Conservation (phyloP, 2,329 filamentous ascomycete genomes). For the Pezicula carpinea region DNA sequence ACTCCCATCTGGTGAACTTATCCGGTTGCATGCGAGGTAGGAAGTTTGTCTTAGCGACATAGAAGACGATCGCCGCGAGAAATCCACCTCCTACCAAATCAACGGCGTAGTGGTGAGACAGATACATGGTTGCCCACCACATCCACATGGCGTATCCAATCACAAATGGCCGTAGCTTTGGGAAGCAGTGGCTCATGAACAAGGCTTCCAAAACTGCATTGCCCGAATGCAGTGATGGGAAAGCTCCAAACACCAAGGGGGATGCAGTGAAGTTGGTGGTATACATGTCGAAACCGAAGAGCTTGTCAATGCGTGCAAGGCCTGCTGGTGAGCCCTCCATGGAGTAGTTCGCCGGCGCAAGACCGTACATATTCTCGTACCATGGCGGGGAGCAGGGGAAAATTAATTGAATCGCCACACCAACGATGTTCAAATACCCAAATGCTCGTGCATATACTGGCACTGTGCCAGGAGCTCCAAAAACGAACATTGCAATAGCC, state of each 20-base stretch:
- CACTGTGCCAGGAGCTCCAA: conserved; percentile 78
- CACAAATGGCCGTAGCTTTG: conserved; percentile 73
- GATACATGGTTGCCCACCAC: conserved; percentile 98
- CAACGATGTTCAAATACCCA: conserved; percentile 86
- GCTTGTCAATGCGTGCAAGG: conserved; percentile 78
- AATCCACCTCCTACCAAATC: conserved; percentile 85
- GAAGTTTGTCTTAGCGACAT: conserved; percentile 74
- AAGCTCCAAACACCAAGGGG: conserved; percentile 89
- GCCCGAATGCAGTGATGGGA: conserved; percentile 87
- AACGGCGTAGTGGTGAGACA: conserved; percentile 94
- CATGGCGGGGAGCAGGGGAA: conserved; percentile 95
- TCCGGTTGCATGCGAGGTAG: conserved; percentile 77
- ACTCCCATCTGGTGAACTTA: conserved; percentile 90
- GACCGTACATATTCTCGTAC: conserved; percentile 91
- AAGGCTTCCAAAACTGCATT: conserved; percentile 85
- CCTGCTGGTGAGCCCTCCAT: conserved; percentile 88
- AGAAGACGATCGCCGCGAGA: conserved; percentile 74
- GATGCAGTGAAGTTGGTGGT: conserved; percentile 88
- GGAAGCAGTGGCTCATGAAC: conserved; percentile 92
- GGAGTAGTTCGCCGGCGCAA: conserved; percentile 87
- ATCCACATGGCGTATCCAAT: conserved; percentile 85
- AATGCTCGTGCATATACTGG: conserved; percentile 84
- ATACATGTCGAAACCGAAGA: conserved; percentile 91
- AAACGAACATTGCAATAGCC: conserved; percentile 78
- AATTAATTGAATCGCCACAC: conserved; percentile 80